Evolutionary conservation across 768 basidiomycete genomes (phyloP), one percentile per base, ranked within the genome.

Genomic region (Suillus weaverae): DNA sequence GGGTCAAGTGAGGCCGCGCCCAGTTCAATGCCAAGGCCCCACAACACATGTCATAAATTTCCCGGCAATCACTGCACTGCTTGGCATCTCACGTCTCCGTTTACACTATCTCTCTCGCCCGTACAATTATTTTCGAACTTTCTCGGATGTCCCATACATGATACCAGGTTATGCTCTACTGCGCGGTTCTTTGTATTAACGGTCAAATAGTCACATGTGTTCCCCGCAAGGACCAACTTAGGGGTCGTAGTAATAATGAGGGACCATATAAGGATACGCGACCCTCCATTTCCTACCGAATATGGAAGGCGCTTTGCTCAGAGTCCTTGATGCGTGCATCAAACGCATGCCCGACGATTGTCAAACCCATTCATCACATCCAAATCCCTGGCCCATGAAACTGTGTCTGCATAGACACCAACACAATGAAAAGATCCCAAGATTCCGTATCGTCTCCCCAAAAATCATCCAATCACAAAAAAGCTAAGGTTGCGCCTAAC

Each of bases 401-500:
- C 38, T 0, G 22, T 39, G 38, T 57, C 56, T 1, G 22, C 56
- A 38, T 3, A 22, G 16, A 26, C 38, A 39, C 57, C 53, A 56
- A 14, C 43, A 59, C 43, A 18, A 78, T 78, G 78, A 79, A 79
- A 56, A 72, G 78, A 48, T 63, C 73, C 2, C 76, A 77, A 50
- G 69, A 68, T 51, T 60, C 51, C 35, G 39, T 64, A 30, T 62
- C 66, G 16, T 66, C 73, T 32, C 62, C 68, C 41, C 70, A 62
- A 44, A 68, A 62, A 62, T 63, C 62, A 51, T 63, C 69, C 22
- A 71, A 72, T 11, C 70, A 73, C 41, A 84, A 85, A 67, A 84
- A 82, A 66, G 70, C 74, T 41, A 84, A 82, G 64, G 74, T 74
- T 41, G 53, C 68, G 7, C 32, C 35, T 11, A 64, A 61, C 33